phyloP scores from a whole-genome alignment of 2,329 filamentous ascomycete species.

The Botryotinia globosa region DNA sequence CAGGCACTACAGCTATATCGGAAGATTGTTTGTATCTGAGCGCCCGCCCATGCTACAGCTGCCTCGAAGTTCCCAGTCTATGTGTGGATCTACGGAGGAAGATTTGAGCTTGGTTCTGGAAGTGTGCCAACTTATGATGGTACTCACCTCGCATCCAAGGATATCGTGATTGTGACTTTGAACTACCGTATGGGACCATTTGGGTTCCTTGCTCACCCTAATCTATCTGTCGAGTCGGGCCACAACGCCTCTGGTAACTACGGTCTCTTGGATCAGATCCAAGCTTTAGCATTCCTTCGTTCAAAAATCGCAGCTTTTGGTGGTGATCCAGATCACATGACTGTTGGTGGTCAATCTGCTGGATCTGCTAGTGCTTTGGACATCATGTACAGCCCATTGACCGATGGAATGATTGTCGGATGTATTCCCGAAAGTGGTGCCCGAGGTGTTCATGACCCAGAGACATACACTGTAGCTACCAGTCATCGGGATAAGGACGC shows the following conservation, averaged over 20 bases:
- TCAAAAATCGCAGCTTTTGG: constrained; percentile 60
- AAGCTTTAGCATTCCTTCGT: neutral
- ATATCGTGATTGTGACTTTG: constrained; percentile 45
- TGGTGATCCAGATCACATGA: constrained; percentile 63
- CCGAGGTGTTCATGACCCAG: constrained; percentile 36
- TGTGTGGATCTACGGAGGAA: constrained; percentile 45
- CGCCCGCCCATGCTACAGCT: constrained; percentile 17
- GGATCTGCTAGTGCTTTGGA: constrained; percentile 42
- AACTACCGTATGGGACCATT: constrained; percentile 45
- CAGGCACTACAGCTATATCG: neutral
- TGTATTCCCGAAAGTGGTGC: constrained; percentile 40
- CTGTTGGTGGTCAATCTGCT: constrained; percentile 64
- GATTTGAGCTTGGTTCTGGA: constrained; percentile 41
- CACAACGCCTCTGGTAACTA: constrained; percentile 54
- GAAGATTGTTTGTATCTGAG: constrained; percentile 12
- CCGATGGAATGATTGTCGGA: constrained; percentile 31
- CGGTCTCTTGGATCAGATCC: constrained; percentile 62
- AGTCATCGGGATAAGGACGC: neutral
- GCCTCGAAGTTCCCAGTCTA: constrained; percentile 40
- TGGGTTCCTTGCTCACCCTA: constrained; percentile 32
- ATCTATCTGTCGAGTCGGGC: constrained; percentile 23
- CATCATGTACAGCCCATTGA: constrained; percentile 35
- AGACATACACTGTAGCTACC: constrained; percentile 24
- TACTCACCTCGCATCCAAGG: constrained; percentile 43
- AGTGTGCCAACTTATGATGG: constrained; percentile 44